phyloP scores from a whole-genome alignment of 768 basidiomycete genomes.

The Lepiota venenata region DNA sequence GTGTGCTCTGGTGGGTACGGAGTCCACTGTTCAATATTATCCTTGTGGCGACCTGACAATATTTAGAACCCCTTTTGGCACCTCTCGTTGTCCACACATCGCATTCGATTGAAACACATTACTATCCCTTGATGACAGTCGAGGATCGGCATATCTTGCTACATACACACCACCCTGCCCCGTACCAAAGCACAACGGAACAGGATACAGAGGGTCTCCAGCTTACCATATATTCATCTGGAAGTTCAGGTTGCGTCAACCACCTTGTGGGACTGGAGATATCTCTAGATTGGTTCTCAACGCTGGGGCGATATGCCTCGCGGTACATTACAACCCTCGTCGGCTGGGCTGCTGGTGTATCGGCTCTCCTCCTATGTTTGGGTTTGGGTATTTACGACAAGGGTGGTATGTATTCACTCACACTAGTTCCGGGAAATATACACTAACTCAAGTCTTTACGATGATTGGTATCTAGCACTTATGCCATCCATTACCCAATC shows the following conservation, averaged over 20 bases:
- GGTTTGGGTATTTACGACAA: constrained; percentile 29
- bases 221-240: constrained; percentile 59
- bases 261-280: constrained; percentile 40
- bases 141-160: constrained; percentile 43
- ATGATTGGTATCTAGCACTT: constrained; percentile 23
- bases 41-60: constrained; percentile 7
- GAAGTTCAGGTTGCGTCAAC: constrained; percentile 42
- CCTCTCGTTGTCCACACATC: constrained; percentile 70
- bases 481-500: constrained; percentile 51
- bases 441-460: background rate
- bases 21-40: constrained; percentile 1
- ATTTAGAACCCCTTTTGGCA: constrained; percentile 48
- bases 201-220: constrained; percentile 36
- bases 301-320: constrained; percentile 64
- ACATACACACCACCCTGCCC: constrained; percentile 67
- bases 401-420: constrained; percentile 17
- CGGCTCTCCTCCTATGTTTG: constrained; percentile 50
- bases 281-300: constrained; percentile 67
- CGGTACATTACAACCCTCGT: constrained; percentile 73
- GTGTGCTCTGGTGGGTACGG: constrained; percentile 34
- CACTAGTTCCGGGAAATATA: background rate
- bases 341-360: constrained; percentile 74
- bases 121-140: constrained; percentile 46
- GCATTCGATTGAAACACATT: constrained; percentile 59
- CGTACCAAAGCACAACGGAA: constrained; percentile 49